Conservation (phyloP, 257 asterid species). For the Forsythia viridissima region DNA sequence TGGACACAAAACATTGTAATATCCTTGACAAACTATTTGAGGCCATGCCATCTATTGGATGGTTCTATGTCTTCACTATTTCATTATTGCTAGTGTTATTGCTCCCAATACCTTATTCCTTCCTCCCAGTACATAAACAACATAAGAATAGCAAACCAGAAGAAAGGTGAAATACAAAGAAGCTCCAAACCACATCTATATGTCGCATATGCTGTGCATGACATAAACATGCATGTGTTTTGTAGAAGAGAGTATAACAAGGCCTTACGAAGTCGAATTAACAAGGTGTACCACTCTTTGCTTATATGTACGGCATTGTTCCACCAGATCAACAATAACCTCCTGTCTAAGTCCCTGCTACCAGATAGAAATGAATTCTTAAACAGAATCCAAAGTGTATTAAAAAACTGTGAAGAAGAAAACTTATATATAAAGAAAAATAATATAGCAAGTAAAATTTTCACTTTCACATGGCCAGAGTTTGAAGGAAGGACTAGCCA, state of each 20-base stretch:
- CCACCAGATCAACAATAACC: constrained; percentile 96
- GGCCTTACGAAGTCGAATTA: constrained; percentile 95
- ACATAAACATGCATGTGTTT: constrained; percentile 7
- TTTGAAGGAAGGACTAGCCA: background rate
- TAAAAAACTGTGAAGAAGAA: background rate
- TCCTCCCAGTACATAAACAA: background rate
- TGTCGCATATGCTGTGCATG: background rate
- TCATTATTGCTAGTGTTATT: background rate
- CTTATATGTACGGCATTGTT: constrained; percentile 93
- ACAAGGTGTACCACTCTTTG: constrained; percentile 98
- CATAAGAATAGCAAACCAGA: background rate
- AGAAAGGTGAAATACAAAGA: constrained; percentile 5
- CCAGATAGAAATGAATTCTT: constrained; percentile 16
- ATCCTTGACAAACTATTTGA: constrained; percentile 11
- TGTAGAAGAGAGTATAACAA: constrained; percentile 23
- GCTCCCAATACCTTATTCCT: constrained; percentile 1
- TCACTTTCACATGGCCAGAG: constrained; percentile 9
- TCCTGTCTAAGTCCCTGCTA: constrained; percentile 91
- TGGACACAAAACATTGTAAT: background rate
- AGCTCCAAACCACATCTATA: constrained; percentile 13
- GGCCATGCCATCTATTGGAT: constrained; percentile 11
- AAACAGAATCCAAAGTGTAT: background rate
- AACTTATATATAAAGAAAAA: background rate
- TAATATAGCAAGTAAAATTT: background rate
- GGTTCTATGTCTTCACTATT: constrained; percentile 6